These are phyloP conservation scores for Cylindrotheca closterium DNA, from an alignment of 108 stramenopile genomes.

Conservation along the genomic window DNA sequence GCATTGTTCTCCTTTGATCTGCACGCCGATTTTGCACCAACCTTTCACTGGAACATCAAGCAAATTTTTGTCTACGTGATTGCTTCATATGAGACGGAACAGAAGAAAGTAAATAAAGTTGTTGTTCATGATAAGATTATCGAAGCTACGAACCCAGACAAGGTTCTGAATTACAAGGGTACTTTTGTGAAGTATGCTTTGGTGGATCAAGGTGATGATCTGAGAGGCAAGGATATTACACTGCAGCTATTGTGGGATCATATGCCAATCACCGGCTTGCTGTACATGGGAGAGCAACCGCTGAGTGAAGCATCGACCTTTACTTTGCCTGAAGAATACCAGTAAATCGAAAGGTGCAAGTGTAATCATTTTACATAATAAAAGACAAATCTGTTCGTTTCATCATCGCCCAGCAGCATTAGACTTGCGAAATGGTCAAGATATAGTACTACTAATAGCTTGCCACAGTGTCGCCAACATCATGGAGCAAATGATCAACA, in stretches of 20 bases:
- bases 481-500: no score
- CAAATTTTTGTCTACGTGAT: constrained; percentile 94
- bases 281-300: constrained; percentile 77
- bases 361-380: not conserved
- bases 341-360: constrained; percentile 22
- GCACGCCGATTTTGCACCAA: constrained; percentile 91
- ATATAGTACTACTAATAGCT: no score
- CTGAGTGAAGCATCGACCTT: constrained; percentile 53
- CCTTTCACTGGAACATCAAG: constrained; percentile 99
- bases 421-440: no score
- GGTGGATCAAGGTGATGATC: constrained; percentile 92
- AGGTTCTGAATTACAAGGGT: constrained; percentile 71
- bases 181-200: constrained; percentile 96
- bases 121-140: constrained; percentile 97
- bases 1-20: constrained; percentile 93
- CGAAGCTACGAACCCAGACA: constrained; percentile 71
- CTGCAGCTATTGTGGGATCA: constrained; percentile 95
- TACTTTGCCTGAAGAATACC: constrained; percentile 76
- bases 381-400: no score
- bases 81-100: constrained; percentile 82
- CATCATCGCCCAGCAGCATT: no score
- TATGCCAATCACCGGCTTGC: constrained; percentile 94
- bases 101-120: constrained; percentile 86
- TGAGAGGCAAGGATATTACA: constrained; percentile 87
- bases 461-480: no score